These are phyloP conservation scores for Candida lessepsii DNA, from an alignment of 805 yeast species.

Conservation along the genomic window DNA sequence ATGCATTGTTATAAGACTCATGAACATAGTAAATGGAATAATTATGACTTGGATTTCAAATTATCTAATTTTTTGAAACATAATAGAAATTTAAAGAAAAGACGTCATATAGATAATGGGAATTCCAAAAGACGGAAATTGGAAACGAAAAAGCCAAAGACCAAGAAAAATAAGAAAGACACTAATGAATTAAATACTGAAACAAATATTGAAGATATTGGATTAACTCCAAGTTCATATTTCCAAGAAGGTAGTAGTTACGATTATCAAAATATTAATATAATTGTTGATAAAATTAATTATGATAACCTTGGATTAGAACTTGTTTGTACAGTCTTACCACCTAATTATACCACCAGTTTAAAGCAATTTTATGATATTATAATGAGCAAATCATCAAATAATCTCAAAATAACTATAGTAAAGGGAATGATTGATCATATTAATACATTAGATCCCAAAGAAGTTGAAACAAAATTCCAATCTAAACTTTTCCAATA, in stretches of 20 bases:
- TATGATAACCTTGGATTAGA: conserved; percentile 8
- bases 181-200: conserved; percentile 7
- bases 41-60: conserved; percentile 9
- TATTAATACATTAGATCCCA: conserved; percentile 3
- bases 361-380: neutral
- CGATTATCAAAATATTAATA: conserved; percentile 13
- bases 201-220: conserved; percentile 15
- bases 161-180: too few relatives aligned
- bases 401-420: neutral
- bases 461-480: conserved; percentile 7
- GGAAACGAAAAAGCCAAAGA: too few relatives aligned
- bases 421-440: neutral
- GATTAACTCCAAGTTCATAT: conserved; percentile 15
- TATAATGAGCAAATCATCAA: neutral
- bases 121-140: conserved; percentile 1
- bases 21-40: conserved; percentile 3
- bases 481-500: conserved; percentile 14
- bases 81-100: conserved; percentile 2
- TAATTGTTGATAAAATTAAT: conserved; percentile 23
- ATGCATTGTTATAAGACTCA: conserved; percentile 7
- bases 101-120: neutral
- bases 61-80: conserved; percentile 5
- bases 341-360: conserved; percentile 1
- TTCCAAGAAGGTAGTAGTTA: conserved; percentile 26
- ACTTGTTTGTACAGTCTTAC: neutral